A percentile compares a stretch with the other conserved stretches of the same genome.
Conservation (phyloP, 2,329 filamentous ascomycete species). For the Diaporthe citriasiana region DNA sequence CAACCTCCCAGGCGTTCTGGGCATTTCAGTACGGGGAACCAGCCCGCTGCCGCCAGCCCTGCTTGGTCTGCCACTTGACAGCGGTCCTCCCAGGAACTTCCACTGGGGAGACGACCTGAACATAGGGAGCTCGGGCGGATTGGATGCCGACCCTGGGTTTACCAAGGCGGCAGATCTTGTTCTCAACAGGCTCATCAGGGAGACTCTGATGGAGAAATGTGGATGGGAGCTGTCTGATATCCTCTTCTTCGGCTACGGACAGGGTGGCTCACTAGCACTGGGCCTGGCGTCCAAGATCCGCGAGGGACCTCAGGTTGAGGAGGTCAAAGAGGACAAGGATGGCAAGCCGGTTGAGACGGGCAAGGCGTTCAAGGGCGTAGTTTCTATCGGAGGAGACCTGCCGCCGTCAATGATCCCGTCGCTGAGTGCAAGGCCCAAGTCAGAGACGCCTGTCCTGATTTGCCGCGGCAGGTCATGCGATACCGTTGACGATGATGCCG, state of each 20-base stretch:
- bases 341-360: constrained; percentile 32
- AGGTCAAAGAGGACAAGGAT: constrained; percentile 43
- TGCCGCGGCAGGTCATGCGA: constrained; percentile 67
- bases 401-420: constrained; percentile 67
- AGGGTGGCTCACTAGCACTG: constrained; percentile 75
- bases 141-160: constrained; percentile 76
- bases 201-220: constrained; percentile 66
- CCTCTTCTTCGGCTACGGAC: constrained; percentile 76
- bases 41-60: constrained; percentile 77
- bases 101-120: constrained; percentile 79
- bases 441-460: constrained; percentile 74
- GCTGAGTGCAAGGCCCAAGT: constrained; percentile 64
- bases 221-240: constrained; percentile 73
- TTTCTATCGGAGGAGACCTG: constrained; percentile 66
- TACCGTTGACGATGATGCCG: constrained; percentile 68
- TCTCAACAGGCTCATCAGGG: constrained; percentile 64
- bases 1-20: constrained; percentile 81
- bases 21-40: constrained; percentile 81
- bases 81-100: constrained; percentile 54
- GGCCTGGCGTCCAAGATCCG: constrained; percentile 65
- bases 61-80: constrained; percentile 58
- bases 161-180: constrained; percentile 62
- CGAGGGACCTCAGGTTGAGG: constrained; percentile 44
- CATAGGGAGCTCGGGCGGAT: constrained; percentile 64
- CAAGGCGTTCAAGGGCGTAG: constrained; percentile 60